Conservation (phyloP, 495 filamentous ascomycete genomes). For the Xylaria bambusicola region DNA sequence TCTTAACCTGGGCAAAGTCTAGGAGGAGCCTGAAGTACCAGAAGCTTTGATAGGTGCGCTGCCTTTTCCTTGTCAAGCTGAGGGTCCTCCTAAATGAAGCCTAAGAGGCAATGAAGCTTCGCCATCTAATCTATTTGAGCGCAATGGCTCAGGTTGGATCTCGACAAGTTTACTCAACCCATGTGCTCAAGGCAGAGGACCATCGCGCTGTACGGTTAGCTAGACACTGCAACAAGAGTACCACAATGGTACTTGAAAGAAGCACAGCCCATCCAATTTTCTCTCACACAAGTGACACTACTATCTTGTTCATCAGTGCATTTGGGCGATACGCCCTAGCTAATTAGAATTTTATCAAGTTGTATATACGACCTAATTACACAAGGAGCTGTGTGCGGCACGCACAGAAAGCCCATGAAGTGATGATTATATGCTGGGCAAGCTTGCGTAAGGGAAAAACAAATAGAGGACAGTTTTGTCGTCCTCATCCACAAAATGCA, state of each 20-base stretch:
- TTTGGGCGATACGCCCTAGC: background rate
- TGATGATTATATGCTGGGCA: slow-evolving; percentile 5
- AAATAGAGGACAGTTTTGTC: slow-evolving; percentile 12
- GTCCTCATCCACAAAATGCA: too few relatives aligned
- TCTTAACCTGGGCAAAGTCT: too few relatives aligned
- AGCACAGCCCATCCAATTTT: background rate
- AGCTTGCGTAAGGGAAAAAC: slow-evolving; percentile 1
- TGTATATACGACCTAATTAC: slow-evolving; percentile 13
- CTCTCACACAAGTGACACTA: background rate
- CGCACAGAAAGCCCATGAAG: background rate
- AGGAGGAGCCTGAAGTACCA: too few relatives aligned
- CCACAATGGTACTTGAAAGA: background rate
- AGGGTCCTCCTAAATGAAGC: too few relatives aligned
- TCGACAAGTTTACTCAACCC: background rate
- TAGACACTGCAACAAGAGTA: background rate
- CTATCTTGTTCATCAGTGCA: background rate
- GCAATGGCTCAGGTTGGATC: background rate
- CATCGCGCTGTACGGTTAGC: background rate
- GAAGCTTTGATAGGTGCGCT: too few relatives aligned
- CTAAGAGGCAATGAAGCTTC: too few relatives aligned
- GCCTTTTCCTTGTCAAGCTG: too few relatives aligned
- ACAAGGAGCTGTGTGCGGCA: slow-evolving; percentile 8
- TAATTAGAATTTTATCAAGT: slow-evolving; percentile 7
- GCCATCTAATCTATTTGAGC: background rate
- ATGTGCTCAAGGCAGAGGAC: background rate